Evolutionary conservation across 2,329 filamentous ascomycete genomes (phyloP), one percentile per base, ranked within the genome.

Genomic region (Aspergillus persii): DNA sequence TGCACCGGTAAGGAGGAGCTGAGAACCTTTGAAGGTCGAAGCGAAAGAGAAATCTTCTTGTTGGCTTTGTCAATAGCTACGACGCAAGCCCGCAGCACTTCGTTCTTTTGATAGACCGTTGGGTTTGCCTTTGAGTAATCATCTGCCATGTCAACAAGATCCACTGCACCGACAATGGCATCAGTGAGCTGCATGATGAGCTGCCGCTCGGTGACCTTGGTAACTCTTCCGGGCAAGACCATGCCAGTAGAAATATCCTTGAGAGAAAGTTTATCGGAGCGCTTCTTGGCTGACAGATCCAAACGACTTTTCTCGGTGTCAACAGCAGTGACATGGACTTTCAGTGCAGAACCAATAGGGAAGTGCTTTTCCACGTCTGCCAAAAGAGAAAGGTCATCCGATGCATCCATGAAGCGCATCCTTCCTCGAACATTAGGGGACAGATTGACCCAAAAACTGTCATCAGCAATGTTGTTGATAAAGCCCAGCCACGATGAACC

Each of bases 371-470:
- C 83, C 3, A 97, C 78, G 68, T 96, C 86, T 33, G 88, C 85
- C 39, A 96, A 80, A 56, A 90, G 83, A 7, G 92, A 90, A 50
- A 96, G 79, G 73, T 98, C 92, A 68, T 96, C 91, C 0, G 92
- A 92, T 8, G 95, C 86, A 70, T 98, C 93, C 74, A 95, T 86
- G 62, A 89, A 84, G 56, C 87, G 86, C 57, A 99, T 86, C 53
- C 92, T 87, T 57, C 95, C 95, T 60, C 93, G 88, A 15, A 99
- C 87, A 54, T 89, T 91, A 6, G 95, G 92, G 1, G 93, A 92
- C 26, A 99, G 78, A 70, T 92, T 97, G 50, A 96, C 89, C 94
- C 95, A 98, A 26, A 96, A 82, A 70, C 85, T 90, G 64, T 91
- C 87, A 30, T 90, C 84, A 26, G 85, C 85, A 61, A 94, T 82